Evolutionary conservation across 1,139 yeast genomes (phyloP).

Genomic region (Debaryomyces nepalensis): DNA sequence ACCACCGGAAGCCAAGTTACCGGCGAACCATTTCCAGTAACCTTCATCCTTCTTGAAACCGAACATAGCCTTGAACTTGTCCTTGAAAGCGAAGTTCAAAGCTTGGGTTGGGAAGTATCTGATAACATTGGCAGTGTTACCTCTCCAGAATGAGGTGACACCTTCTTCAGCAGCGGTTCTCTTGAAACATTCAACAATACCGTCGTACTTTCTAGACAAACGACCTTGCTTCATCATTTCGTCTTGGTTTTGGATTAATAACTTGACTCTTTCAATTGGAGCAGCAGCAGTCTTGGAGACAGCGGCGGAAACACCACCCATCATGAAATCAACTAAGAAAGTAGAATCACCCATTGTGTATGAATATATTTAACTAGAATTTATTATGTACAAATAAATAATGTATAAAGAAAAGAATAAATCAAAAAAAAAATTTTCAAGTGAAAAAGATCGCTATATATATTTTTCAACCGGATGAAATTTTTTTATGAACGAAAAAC

Average conservation of each 20-base stretch:
- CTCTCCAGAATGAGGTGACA: slow-evolving; percentile 58
- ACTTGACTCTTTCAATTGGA: slow-evolving; percentile 59
- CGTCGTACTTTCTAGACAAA: slow-evolving; percentile 53
- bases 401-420: slow-evolving; percentile 15
- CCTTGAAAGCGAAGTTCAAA: slow-evolving; percentile 58
- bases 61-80: slow-evolving; percentile 54
- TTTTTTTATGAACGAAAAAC: slow-evolving; percentile 10
- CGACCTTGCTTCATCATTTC: slow-evolving; percentile 61
- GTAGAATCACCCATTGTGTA: slow-evolving; percentile 30
- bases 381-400: slow-evolving; percentile 12
- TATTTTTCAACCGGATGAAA: slow-evolving; percentile 11
- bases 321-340: slow-evolving; percentile 48
- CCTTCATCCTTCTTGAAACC: slow-evolving; percentile 57
- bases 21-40: slow-evolving; percentile 57
- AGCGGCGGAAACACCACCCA: slow-evolving; percentile 64
- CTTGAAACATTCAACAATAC: slow-evolving; percentile 55
- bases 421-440: slow-evolving; percentile 14
- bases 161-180: slow-evolving; percentile 61
- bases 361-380: slow-evolving; percentile 20
- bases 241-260: slow-evolving; percentile 58
- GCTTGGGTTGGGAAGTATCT: slow-evolving; percentile 63
- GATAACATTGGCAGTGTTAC: slow-evolving; percentile 60
- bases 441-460: slow-evolving; percentile 14
- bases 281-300: slow-evolving; percentile 60
- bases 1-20: slow-evolving; percentile 63